Evolutionary conservation across 1,284 basidiomycete genomes (phyloP).

Genomic region (Trichosporon asahii): DNA sequence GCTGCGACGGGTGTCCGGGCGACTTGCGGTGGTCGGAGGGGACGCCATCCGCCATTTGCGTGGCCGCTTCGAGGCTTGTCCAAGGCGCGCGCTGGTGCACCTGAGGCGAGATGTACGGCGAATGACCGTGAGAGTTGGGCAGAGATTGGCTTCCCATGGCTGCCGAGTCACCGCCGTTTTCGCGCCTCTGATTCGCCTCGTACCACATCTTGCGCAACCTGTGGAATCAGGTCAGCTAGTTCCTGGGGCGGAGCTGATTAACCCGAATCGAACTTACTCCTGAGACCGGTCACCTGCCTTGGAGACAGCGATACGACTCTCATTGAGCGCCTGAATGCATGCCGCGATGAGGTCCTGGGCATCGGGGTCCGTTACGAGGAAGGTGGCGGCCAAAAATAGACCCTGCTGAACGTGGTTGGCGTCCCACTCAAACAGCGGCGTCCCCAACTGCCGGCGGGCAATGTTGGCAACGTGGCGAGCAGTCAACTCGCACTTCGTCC

Average conservation of each 20-base stretch:
- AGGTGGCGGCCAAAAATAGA: constrained; percentile 68
- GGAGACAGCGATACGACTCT: constrained; percentile 76
- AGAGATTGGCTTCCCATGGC: background rate
- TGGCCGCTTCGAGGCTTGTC: background rate
- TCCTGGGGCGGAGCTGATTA: background rate
- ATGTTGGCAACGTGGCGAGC: constrained; percentile 57
- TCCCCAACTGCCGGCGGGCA: constrained; percentile 53
- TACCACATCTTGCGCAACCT: constrained; percentile 3
- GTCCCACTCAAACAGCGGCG: constrained; percentile 71
- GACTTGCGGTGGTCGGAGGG: background rate
- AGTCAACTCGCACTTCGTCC: constrained; percentile 56
- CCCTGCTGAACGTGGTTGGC: constrained; percentile 65
- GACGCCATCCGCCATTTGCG: background rate
- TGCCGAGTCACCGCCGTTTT: background rate
- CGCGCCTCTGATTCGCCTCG: background rate
- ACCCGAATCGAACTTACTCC: constrained; percentile 22
- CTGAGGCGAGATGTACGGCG: background rate
- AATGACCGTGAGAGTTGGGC: background rate
- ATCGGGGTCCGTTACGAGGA: constrained; percentile 61
- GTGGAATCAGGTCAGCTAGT: background rate
- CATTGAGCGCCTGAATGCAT: constrained; percentile 67
- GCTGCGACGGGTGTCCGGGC: background rate
- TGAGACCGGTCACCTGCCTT: constrained; percentile 63
- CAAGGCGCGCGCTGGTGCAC: background rate
- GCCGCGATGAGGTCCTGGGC: constrained; percentile 65